Evolutionary conservation across 2,329 filamentous ascomycete species (phyloP).

Genomic region (Hymenoscyphus fructigenus): DNA sequence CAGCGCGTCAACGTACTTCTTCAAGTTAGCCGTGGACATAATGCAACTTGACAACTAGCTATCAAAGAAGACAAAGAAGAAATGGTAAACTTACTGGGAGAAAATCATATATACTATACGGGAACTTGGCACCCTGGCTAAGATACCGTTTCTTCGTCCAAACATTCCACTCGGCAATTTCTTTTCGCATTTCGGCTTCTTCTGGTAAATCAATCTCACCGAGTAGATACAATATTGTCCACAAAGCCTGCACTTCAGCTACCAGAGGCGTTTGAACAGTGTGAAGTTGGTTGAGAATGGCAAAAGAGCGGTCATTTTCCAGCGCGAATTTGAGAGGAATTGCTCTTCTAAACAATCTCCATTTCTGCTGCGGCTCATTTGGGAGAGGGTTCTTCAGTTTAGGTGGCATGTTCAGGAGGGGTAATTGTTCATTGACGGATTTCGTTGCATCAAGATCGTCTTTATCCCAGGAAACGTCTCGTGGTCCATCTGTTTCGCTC

Average conservation of each 20-base stretch:
- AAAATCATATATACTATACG: slow-evolving; percentile 38
- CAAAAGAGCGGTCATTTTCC: slow-evolving; percentile 35
- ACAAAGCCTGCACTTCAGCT: slow-evolving; percentile 36
- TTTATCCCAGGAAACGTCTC: slow-evolving; percentile 26
- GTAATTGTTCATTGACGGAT: slow-evolving; percentile 30
- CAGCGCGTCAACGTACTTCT: slow-evolving; percentile 36
- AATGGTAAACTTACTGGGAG: slow-evolving; percentile 36
- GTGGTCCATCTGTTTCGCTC: neutral
- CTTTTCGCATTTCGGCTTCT: slow-evolving; percentile 31
- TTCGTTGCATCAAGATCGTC: slow-evolving; percentile 29
- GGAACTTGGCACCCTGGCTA: slow-evolving; percentile 33
- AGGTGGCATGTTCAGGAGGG: slow-evolving; percentile 27
- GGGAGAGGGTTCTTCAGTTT: slow-evolving; percentile 19
- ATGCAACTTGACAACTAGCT: neutral
- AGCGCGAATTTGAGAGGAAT: slow-evolving; percentile 28
- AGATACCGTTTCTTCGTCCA: slow-evolving; percentile 40
- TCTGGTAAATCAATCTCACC: slow-evolving; percentile 35
- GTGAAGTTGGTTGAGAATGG: slow-evolving; percentile 37
- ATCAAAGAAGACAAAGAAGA: neutral
- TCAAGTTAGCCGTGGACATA: neutral
- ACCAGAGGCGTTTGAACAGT: slow-evolving; percentile 35
- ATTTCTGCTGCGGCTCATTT: slow-evolving; percentile 28
- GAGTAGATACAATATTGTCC: slow-evolving; percentile 36
- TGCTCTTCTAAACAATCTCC: slow-evolving; percentile 31
- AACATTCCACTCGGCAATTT: slow-evolving; percentile 37